Evolutionary conservation across 192 early-diverging fungal species (phyloP).

Genomic region (Coemansia sp.): DNA sequence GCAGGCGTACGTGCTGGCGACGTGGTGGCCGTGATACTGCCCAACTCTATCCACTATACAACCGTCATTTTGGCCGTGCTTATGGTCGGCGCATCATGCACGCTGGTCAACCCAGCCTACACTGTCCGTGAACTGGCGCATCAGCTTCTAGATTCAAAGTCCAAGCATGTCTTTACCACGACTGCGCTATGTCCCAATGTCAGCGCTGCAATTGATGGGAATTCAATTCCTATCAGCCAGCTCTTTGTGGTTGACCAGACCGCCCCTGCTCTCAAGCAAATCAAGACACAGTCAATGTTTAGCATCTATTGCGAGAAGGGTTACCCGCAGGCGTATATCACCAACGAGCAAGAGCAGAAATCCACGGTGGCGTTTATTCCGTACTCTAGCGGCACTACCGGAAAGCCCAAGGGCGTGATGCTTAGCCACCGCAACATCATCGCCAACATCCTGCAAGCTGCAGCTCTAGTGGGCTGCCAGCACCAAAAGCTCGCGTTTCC

Average conservation of each 20-base stretch:
- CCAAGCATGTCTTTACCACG: conserved; percentile 63
- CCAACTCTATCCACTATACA: conserved; percentile 68
- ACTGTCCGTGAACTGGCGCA: conserved; percentile 69
- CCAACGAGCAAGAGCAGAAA: neutral
- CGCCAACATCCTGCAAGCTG: conserved; percentile 53
- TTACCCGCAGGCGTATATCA: neutral
- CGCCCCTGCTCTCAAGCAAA: neutral
- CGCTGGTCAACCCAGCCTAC: conserved; percentile 77
- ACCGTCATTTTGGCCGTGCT: conserved; percentile 60
- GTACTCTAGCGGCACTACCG: conserved; percentile 71
- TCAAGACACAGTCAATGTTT: neutral
- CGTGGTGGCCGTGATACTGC: conserved; percentile 69
- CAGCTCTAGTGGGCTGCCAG: neutral
- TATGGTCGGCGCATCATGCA: conserved; percentile 63
- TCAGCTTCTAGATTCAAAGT: conserved; percentile 71
- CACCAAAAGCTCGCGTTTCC: neutral
- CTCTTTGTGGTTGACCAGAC: conserved; percentile 5
- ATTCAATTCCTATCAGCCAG: neutral
- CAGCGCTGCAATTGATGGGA: neutral
- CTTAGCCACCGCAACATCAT: conserved; percentile 66
- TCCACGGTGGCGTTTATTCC: conserved; percentile 55
- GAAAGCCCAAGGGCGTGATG: conserved; percentile 62
- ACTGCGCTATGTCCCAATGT: conserved; percentile 9
- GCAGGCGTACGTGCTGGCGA: conserved; percentile 64
- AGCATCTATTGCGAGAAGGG: neutral